Evolutionary conservation across 768 basidiomycete species (phyloP).

Genomic region (Serendipita indica): DNA sequence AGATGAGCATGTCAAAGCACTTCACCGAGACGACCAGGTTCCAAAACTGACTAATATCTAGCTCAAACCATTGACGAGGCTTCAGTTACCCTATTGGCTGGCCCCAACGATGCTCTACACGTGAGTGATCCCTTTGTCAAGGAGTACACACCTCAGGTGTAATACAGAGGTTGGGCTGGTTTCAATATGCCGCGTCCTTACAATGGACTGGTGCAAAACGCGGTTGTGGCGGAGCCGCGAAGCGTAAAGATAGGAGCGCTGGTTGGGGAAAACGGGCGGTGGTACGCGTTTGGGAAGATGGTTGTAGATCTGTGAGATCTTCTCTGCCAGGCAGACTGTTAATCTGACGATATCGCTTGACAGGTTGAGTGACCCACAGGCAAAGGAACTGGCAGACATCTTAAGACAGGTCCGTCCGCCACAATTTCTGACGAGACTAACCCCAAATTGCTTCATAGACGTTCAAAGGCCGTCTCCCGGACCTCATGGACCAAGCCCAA

Average conservation of each 20-base stretch:
- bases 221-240: constrained; percentile 74
- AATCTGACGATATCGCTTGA: background rate
- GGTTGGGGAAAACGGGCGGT: constrained; percentile 74
- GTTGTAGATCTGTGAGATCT: constrained; percentile 63
- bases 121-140: constrained; percentile 27
- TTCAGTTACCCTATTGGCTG: constrained; percentile 83
- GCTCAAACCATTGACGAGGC: constrained; percentile 65
- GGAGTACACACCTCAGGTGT: background rate
- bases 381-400: constrained; percentile 52
- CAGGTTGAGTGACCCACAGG: constrained; percentile 66
- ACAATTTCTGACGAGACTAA: background rate
- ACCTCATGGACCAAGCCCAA: constrained; percentile 74
- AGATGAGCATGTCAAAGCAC: constrained; percentile 64
- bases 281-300: constrained; percentile 85
- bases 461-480: constrained; percentile 60
- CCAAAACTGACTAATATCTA: constrained; percentile 20
- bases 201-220: constrained; percentile 61
- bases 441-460: constrained; percentile 31
- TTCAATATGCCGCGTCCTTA: constrained; percentile 74
- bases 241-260: constrained; percentile 71
- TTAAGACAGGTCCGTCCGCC: constrained; percentile 41
- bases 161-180: constrained; percentile 67
- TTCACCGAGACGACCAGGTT: no score
- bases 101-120: constrained; percentile 73
- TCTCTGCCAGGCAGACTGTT: background rate